A percentile compares a stretch with the other conserved stretches of the same genome.
Conservation (phyloP, 2,329 filamentous ascomycete species). For the Arachnopeziza araneosa region DNA sequence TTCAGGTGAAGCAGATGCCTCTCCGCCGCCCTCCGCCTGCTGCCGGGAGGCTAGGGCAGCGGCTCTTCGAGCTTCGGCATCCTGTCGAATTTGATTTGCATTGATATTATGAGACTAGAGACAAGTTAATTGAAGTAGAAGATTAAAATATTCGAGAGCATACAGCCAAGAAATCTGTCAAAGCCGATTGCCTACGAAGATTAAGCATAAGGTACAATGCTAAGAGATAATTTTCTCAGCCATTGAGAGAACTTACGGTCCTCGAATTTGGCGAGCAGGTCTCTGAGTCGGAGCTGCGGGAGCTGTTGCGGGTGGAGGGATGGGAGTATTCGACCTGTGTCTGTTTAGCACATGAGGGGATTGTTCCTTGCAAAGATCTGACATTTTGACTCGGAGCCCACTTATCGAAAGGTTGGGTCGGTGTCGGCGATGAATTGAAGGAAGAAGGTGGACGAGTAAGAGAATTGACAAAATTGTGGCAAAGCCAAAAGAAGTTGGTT, state of each 20-base stretch:
- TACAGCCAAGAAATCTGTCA: conserved; percentile 63
- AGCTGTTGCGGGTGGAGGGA: not conserved
- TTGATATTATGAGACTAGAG: conserved; percentile 68
- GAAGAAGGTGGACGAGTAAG: no score
- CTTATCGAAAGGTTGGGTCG: no score
- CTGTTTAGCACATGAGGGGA: not conserved
- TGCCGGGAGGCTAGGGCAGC: conserved; percentile 32
- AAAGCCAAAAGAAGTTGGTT: not conserved
- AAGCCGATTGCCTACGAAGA: conserved; percentile 49
- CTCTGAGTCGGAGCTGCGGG: not conserved
- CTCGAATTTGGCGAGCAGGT: conserved; percentile 23
- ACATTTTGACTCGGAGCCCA: not conserved
- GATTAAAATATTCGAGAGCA: conserved; percentile 22
- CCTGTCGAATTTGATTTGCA: conserved; percentile 46
- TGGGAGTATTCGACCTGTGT: not conserved
- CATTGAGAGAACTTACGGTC: conserved; percentile 21
- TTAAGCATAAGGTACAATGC: not conserved
- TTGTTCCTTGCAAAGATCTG: not conserved
- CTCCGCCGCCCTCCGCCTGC: conserved; percentile 25
- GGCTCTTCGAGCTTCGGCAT: conserved; percentile 42
- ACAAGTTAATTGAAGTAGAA: conserved; percentile 38
- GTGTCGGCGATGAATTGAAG: no score
- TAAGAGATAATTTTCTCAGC: not conserved
- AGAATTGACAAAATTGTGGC: no score
- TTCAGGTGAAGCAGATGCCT: not conserved